Evolutionary conservation across 2,329 filamentous ascomycete genomes (phyloP).

Genomic region (Metarhizium album): DNA sequence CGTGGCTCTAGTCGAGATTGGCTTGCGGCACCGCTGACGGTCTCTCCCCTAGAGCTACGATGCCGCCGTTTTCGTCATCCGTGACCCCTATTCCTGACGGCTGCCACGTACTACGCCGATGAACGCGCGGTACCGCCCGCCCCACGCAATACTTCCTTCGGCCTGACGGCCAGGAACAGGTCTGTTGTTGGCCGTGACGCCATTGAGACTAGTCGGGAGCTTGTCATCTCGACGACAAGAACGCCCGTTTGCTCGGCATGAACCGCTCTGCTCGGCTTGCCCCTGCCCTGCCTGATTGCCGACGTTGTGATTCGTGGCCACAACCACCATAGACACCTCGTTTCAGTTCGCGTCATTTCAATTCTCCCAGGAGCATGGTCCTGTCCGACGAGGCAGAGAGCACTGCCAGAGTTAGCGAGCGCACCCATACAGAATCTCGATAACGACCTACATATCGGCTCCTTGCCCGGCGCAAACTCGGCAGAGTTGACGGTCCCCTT

Average conservation of each 20-base stretch:
- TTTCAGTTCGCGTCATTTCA: slow-evolving; percentile 46
- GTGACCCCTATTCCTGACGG: neutral
- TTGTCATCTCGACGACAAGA: neutral
- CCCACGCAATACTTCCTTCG: neutral
- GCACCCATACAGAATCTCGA: neutral
- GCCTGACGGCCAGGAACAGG: no score
- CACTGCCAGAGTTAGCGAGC: slow-evolving; percentile 46
- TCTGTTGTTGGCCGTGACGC: no score
- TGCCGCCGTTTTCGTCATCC: neutral
- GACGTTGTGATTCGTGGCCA: neutral
- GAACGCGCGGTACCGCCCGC: neutral
- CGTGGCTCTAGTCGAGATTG: neutral
- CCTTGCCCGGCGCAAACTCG: slow-evolving; percentile 73
- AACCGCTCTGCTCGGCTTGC: neutral
- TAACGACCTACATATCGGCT: slow-evolving; percentile 69
- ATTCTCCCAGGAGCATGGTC: slow-evolving; percentile 71
- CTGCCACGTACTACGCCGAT: neutral
- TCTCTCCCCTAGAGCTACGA: neutral
- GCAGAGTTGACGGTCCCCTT: slow-evolving; percentile 93
- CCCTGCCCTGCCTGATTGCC: neutral
- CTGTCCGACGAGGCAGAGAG: slow-evolving; percentile 85
- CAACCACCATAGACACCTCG: slow-evolving; percentile 12
- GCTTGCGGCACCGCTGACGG: neutral
- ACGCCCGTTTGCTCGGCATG: neutral
- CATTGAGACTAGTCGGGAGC: no score